These are phyloP conservation scores for Pythium brassicae DNA, from an alignment of 352 stramenopile species.

Conservation along the genomic window DNA sequence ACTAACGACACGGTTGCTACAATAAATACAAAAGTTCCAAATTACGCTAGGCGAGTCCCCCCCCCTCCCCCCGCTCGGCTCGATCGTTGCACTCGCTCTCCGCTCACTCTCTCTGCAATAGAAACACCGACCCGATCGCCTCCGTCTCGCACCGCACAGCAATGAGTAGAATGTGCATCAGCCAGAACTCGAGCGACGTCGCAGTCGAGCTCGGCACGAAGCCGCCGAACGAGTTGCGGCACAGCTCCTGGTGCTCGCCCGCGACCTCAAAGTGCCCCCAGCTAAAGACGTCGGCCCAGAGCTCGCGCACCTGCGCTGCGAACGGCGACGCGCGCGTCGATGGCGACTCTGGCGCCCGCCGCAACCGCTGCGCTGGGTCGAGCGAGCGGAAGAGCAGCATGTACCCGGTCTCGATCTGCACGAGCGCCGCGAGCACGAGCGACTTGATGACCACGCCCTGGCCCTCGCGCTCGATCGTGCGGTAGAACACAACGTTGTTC, in stretches of 20 bases:
- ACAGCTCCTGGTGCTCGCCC: conserved; percentile 32
- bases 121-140: conserved; percentile 47
- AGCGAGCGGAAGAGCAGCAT: conserved; percentile 63
- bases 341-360: conserved; percentile 1
- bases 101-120: conserved; percentile 19
- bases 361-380: conserved; percentile 27
- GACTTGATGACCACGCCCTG: conserved; percentile 44
- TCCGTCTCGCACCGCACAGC: conserved; percentile 62
- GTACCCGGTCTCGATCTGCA: conserved; percentile 52
- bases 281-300: conserved; percentile 60
- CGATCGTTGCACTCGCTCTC: background rate
- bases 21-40: too few species aligned
- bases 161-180: conserved; percentile 67
- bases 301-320: conserved; percentile 18
- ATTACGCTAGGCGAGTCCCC: too few species aligned
- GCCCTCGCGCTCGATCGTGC: conserved; percentile 45
- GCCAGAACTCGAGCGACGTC: conserved; percentile 56
- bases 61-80: too few species aligned
- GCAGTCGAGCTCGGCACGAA: conserved; percentile 40
- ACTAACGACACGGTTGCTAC: too few species aligned
- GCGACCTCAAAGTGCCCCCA: conserved; percentile 56
- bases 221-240: conserved; percentile 58
- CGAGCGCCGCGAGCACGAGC: conserved; percentile 45
- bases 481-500: conserved; percentile 60
- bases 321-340: conserved; percentile 15